Percentiles rank a stretch among this genome's conserved stretches.
Evolutionary conservation across 164 flowering plant genomes (phyloP).

Genomic region (Euptelea pleiosperma): DNA sequence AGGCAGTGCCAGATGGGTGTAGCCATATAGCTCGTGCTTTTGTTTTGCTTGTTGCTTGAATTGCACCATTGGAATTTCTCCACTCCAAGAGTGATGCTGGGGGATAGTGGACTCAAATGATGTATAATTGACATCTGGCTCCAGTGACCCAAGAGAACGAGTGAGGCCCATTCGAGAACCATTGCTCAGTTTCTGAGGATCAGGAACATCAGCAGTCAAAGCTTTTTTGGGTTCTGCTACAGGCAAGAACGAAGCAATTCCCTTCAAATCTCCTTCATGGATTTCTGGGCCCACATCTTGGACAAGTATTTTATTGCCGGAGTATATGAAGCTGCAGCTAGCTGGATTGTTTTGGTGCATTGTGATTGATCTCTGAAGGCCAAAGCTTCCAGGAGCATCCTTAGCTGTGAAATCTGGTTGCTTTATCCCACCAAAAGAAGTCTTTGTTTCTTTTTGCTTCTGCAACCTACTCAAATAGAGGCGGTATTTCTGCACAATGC

Average conservation of each 20-base stretch:
- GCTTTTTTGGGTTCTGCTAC: slow-evolving; percentile 24
- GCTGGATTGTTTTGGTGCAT: slow-evolving; percentile 29
- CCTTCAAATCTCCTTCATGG: slow-evolving; percentile 30
- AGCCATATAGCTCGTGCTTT: slow-evolving; percentile 30
- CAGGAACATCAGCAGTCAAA: slow-evolving; percentile 25
- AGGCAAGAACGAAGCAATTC: slow-evolving; percentile 25
- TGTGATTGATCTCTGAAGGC: slow-evolving; percentile 32
- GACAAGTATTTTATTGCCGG: slow-evolving; percentile 26
- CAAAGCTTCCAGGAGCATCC: slow-evolving; percentile 40
- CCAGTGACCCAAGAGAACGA: slow-evolving; percentile 27
- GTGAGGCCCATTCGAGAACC: slow-evolving; percentile 21
- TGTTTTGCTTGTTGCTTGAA: slow-evolving; percentile 26
- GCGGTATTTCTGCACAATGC: slow-evolving; percentile 80
- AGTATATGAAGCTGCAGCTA: slow-evolving; percentile 27
- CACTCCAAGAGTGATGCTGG: slow-evolving; percentile 36
- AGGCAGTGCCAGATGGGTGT: slow-evolving; percentile 29
- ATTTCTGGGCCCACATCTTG: slow-evolving; percentile 31
- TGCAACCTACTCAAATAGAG: slow-evolving; percentile 80
- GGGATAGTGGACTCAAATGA: slow-evolving; percentile 31
- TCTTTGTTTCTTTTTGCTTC: slow-evolving; percentile 55
- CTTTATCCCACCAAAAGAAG: slow-evolving; percentile 37
- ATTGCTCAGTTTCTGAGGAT: slow-evolving; percentile 25
- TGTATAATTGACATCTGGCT: slow-evolving; percentile 25
- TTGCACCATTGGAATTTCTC: slow-evolving; percentile 31
- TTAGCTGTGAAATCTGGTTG: slow-evolving; percentile 39